phyloP scores from a whole-genome alignment of 2,329 filamentous ascomycete species.

The Calonectria multiphialidica region DNA sequence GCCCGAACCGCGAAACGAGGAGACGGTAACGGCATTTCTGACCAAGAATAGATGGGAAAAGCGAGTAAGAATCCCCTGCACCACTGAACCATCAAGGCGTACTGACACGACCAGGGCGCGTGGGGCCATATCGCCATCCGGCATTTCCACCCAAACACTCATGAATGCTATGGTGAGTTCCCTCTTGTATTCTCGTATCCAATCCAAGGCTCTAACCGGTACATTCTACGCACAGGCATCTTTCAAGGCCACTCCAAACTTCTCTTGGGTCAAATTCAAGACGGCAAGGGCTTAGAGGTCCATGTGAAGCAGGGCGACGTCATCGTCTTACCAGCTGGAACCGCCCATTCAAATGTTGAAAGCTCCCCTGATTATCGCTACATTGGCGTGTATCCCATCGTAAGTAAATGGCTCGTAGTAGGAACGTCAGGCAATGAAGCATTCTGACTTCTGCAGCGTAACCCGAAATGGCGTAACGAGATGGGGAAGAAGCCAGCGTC shows the following conservation, averaged over 20 bases:
- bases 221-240: conserved; percentile 23
- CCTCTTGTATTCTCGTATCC: too few species aligned
- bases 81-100: not conserved
- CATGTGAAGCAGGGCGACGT: conserved; percentile 35
- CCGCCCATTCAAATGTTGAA: conserved; percentile 32
- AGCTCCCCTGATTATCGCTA: conserved; percentile 38
- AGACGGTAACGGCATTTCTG: conserved; percentile 27
- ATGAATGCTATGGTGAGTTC: conserved; percentile 40
- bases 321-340: conserved; percentile 37
- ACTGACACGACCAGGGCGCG: conserved; percentile 22
- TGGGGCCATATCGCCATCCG: conserved; percentile 39
- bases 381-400: conserved; percentile 38
- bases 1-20: conserved; percentile 26
- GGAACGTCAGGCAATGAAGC: not conserved
- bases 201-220: not conserved
- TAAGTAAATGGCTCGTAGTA: not conserved
- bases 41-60: conserved; percentile 39
- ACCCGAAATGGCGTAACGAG: conserved; percentile 35
- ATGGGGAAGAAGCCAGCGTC: conserved; percentile 24
- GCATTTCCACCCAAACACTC: conserved; percentile 40
- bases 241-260: conserved; percentile 37
- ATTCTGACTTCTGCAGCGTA: conserved; percentile 11
- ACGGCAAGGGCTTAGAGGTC: conserved; percentile 30
- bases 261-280: conserved; percentile 33
- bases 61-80: not conserved